These are phyloP conservation scores for Magnusiomyces starmeri DNA, from an alignment of 1,139 yeast genomes.

Conservation along the genomic window DNA sequence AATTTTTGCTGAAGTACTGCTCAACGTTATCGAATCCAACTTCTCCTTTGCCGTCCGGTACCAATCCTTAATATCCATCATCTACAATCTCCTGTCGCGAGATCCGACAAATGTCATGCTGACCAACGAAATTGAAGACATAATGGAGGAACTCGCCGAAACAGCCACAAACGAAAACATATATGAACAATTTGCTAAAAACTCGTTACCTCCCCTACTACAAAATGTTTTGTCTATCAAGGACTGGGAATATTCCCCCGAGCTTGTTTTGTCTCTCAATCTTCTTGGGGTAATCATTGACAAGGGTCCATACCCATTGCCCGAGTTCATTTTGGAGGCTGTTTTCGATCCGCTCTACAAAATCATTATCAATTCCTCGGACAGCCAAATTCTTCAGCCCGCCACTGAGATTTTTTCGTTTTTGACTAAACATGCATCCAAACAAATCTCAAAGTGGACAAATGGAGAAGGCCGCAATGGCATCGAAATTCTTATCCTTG, in stretches of 20 bases:
- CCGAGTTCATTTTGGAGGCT: conserved; percentile 42
- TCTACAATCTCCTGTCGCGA: conserved; percentile 59
- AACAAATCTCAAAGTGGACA: conserved; percentile 38
- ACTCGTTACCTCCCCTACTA: conserved; percentile 48
- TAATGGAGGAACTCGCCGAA: conserved; percentile 52
- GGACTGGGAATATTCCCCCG: conserved; percentile 37
- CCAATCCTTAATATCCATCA: conserved; percentile 42
- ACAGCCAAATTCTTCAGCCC: conserved; percentile 71
- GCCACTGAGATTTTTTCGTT: conserved; percentile 70
- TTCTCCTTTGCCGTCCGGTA: conserved; percentile 37
- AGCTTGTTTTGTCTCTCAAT: conserved; percentile 60
- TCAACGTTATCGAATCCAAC: conserved; percentile 47
- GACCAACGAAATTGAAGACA: conserved; percentile 50
- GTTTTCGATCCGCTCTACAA: conserved; percentile 47
- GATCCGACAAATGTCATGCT: conserved; percentile 72
- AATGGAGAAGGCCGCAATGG: conserved; percentile 44
- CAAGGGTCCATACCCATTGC: conserved; percentile 41
- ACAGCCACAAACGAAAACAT: conserved; percentile 39
- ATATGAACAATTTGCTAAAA: conserved; percentile 40
- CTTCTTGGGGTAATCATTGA: conserved; percentile 53
- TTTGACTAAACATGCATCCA: conserved; percentile 47
- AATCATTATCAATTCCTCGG: conserved; percentile 51
- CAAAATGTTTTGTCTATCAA: conserved; percentile 30
- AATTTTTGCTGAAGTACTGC: conserved; percentile 62
- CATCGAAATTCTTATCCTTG: conserved; percentile 36